A percentile compares a stretch with the other conserved stretches of the same genome.
These are phyloP conservation scores for Euphorbia schlechtendalii DNA, from an alignment of 441 rosid species.

Conservation along the genomic window DNA sequence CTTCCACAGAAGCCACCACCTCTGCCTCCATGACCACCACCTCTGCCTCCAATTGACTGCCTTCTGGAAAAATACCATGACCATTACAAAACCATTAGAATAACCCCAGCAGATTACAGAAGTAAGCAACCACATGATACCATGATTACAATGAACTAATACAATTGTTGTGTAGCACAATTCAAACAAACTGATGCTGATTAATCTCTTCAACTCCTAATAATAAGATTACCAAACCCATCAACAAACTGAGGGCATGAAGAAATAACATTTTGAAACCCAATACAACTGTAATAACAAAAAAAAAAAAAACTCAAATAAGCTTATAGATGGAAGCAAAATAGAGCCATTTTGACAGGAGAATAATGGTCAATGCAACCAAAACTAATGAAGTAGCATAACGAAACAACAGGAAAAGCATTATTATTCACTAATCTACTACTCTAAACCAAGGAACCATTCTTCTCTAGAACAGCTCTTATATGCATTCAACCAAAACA, in stretches of 20 bases:
- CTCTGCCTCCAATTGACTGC: conserved; percentile 32
- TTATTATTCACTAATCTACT: background rate
- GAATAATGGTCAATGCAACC: background rate
- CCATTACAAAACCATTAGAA: background rate
- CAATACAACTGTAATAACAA: background rate
- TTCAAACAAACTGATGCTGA: too few species aligned
- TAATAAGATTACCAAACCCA: background rate
- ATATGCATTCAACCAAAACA: too few species aligned
- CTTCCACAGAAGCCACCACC: conserved; percentile 51
- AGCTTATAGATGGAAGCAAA: too few species aligned
- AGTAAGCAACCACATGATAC: too few species aligned
- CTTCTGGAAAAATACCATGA: conserved; percentile 37
- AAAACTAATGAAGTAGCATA: background rate
- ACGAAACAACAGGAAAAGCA: too few species aligned
- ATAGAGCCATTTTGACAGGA: too few species aligned
- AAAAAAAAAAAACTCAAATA: too few species aligned
- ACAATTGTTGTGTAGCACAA: too few species aligned
- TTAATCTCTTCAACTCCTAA: background rate
- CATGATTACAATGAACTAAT: background rate
- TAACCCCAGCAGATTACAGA: too few species aligned
- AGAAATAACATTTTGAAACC: background rate
- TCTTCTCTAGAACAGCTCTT: too few species aligned
- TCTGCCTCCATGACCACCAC: conserved; percentile 44
- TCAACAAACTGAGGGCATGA: background rate
- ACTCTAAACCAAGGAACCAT: background rate